Evolutionary conservation across 352 stramenopile species (phyloP).

Genomic region (Bremia lactucae): DNA sequence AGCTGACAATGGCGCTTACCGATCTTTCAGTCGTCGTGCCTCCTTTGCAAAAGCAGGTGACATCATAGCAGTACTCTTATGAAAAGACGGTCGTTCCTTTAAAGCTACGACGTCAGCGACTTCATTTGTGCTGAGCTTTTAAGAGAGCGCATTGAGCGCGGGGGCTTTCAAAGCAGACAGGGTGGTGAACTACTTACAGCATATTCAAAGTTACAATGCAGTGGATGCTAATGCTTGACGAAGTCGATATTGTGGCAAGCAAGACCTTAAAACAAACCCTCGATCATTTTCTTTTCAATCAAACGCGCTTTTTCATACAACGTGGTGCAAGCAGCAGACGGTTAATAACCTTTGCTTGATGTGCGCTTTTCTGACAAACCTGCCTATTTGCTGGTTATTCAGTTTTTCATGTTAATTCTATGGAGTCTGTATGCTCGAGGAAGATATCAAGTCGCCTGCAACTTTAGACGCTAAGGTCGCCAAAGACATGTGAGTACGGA

Average conservation of each 20-base stretch:
- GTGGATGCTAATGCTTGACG: constrained; percentile 79
- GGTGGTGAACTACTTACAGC: too few relatives aligned
- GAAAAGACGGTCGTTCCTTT: constrained; percentile 73
- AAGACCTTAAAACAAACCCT: constrained; percentile 77
- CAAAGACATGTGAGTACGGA: constrained; percentile 38
- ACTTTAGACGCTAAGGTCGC: constrained; percentile 34
- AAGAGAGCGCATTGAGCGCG: constrained; percentile 65
- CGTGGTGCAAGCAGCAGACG: constrained; percentile 81
- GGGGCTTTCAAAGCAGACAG: too few relatives aligned
- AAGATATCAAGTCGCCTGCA: constrained; percentile 36
- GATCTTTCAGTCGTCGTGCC: constrained; percentile 88
- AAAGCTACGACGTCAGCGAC: constrained; percentile 78
- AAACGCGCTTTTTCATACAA: constrained; percentile 87
- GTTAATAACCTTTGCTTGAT: constrained; percentile 89
- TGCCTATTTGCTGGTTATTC: constrained; percentile 79
- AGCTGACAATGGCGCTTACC: constrained; percentile 63
- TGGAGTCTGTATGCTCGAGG: constrained; percentile 45
- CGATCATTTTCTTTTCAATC: constrained; percentile 84
- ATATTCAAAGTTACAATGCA: constrained; percentile 91
- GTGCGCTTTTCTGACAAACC: constrained; percentile 90
- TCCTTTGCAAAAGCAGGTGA: constrained; percentile 89
- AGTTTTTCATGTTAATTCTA: constrained; percentile 56
- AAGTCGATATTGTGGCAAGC: constrained; percentile 75
- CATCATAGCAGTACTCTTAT: constrained; percentile 87
- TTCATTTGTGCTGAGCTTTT: constrained; percentile 76